Conservation (phyloP, 1,284 basidiomycete genomes). For the Papiliotrema fonsecae region DNA sequence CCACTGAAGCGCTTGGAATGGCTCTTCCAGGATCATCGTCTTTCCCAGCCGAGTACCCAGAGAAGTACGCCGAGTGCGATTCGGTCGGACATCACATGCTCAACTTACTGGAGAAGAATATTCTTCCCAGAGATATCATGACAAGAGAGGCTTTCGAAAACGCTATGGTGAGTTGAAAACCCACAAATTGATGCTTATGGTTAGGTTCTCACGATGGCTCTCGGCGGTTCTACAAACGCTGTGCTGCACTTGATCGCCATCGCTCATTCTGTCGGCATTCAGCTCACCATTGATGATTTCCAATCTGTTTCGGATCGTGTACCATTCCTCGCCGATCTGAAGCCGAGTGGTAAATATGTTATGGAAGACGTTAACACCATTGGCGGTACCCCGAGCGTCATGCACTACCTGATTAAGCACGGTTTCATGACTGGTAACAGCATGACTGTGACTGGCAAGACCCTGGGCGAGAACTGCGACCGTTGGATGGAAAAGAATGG, state of each 20-base stretch:
- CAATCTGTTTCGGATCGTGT: slow-evolving; percentile 79
- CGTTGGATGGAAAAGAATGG: slow-evolving; percentile 64
- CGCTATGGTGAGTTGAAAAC: slow-evolving; percentile 61
- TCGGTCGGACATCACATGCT: slow-evolving; percentile 73
- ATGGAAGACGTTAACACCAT: slow-evolving; percentile 95
- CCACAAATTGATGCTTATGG: slow-evolving; percentile 1
- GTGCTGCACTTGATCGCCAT: slow-evolving; percentile 92
- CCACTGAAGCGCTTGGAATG: slow-evolving; percentile 89
- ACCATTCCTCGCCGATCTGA: slow-evolving; percentile 91
- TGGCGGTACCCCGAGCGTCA: slow-evolving; percentile 72
- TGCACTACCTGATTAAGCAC: slow-evolving; percentile 75
- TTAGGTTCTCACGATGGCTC: slow-evolving; percentile 84
- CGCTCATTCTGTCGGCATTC: slow-evolving; percentile 81
- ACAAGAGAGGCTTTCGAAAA: slow-evolving; percentile 92
- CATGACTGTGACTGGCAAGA: slow-evolving; percentile 91
- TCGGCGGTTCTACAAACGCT: slow-evolving; percentile 90
- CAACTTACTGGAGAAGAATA: slow-evolving; percentile 82
- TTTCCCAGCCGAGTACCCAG: slow-evolving; percentile 84
- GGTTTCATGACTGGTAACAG: slow-evolving; percentile 84
- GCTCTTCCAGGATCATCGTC: slow-evolving; percentile 93
- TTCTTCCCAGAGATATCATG: slow-evolving; percentile 93
- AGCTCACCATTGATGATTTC: slow-evolving; percentile 90
- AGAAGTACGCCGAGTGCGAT: slow-evolving; percentile 71
- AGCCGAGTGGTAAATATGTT: slow-evolving; percentile 90
- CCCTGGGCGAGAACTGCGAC: slow-evolving; percentile 83